These are phyloP conservation scores for Metschnikowia cubensis DNA, from an alignment of 805 yeast species.

Conservation along the genomic window DNA sequence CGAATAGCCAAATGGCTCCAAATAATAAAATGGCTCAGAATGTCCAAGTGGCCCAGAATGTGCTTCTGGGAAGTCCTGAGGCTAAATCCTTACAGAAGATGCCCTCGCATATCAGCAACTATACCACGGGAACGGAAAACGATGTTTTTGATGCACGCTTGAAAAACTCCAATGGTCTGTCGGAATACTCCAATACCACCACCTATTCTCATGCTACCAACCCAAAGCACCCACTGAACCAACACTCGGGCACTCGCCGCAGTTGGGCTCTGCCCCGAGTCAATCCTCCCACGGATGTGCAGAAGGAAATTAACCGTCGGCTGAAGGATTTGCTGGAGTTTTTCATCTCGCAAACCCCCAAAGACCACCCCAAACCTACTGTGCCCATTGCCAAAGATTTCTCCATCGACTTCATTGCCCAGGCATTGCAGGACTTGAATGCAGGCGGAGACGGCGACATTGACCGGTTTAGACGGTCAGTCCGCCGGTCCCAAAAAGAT, in stretches of 20 bases:
- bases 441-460: conserved; percentile 44
- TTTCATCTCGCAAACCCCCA: conserved; percentile 13
- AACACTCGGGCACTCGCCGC: conserved; percentile 21
- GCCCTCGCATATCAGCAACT: conserved; percentile 16
- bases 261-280: conserved; percentile 45
- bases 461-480: conserved; percentile 36
- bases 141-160: conserved; percentile 15
- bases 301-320: conserved; percentile 34
- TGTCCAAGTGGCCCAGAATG: too few relatives aligned
- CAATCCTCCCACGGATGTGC: conserved; percentile 31
- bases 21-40: too few relatives aligned
- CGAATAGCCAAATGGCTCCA: too few relatives aligned
- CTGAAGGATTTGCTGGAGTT: conserved; percentile 16
- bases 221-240: not conserved
- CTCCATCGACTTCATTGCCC: conserved; percentile 43
- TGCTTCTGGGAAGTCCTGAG: not conserved
- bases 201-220: conserved; percentile 19
- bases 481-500: conserved; percentile 21
- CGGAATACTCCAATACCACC: conserved; percentile 39
- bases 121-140: conserved; percentile 13
- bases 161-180: conserved; percentile 14
- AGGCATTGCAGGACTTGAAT: conserved; percentile 43
- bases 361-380: conserved; percentile 23
- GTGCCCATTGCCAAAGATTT: conserved; percentile 41
- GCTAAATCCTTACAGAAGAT: conserved; percentile 8